Evolutionary conservation across 164 flowering plant species (phyloP).

Genomic region (Houttuynia cordata): DNA sequence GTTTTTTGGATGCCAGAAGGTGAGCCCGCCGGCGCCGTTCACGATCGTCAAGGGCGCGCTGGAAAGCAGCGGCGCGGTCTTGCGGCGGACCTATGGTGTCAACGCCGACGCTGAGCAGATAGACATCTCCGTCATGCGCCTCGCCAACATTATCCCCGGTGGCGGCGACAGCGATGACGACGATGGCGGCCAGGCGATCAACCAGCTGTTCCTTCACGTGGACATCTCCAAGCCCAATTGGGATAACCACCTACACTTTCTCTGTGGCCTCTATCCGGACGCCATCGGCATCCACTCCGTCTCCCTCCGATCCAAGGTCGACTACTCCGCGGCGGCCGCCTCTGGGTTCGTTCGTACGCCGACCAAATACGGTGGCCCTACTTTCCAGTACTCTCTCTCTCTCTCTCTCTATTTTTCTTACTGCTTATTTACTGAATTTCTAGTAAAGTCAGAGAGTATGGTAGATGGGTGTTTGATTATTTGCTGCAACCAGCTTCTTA

Average conservation of each 20-base stretch:
- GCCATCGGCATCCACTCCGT: slow-evolving; percentile 84
- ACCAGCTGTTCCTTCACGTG: slow-evolving; percentile 71
- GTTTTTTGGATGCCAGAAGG: slow-evolving; percentile 33
- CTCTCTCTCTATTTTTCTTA: too few species aligned
- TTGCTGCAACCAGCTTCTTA: too few species aligned
- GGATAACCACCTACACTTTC: slow-evolving; percentile 41
- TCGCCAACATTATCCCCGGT: slow-evolving; percentile 38
- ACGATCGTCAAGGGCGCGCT: slow-evolving; percentile 58
- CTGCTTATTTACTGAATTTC: too few species aligned
- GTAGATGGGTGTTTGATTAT: too few species aligned
- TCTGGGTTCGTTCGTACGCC: neutral
- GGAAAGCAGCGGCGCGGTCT: slow-evolving; percentile 52
- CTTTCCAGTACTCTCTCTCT: neutral
- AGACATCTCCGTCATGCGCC: slow-evolving; percentile 48
- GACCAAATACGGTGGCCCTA: slow-evolving; percentile 2
- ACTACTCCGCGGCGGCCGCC: slow-evolving; percentile 2
- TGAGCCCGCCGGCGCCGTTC: slow-evolving; percentile 69
- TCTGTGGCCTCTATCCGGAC: slow-evolving; percentile 82
- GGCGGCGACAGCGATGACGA: neutral
- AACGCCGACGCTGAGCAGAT: slow-evolving; percentile 42
- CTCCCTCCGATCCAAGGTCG: slow-evolving; percentile 34
- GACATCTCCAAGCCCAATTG: slow-evolving; percentile 53
- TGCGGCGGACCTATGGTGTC: slow-evolving; percentile 29
- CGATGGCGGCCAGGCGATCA: slow-evolving; percentile 28
- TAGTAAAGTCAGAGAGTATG: too few species aligned